These are phyloP conservation scores for Trapa incisa DNA, from an alignment of 345 rosid genomes.

Conservation along the genomic window DNA sequence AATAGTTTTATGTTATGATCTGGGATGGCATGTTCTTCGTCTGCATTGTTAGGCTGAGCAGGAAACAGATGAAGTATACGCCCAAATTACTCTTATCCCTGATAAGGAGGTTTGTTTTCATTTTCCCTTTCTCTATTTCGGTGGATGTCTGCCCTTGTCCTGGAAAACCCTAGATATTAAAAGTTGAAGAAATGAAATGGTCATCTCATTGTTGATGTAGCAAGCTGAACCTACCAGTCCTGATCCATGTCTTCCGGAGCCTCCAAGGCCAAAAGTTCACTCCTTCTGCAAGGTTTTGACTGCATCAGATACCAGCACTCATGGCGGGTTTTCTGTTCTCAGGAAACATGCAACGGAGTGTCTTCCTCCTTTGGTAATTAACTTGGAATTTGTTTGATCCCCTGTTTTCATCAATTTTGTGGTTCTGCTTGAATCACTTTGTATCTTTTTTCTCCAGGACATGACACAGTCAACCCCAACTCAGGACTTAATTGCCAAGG, in stretches of 20 bases:
- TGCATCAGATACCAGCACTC: constrained; percentile 87
- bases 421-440: neutral
- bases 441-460: constrained; percentile 35
- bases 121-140: constrained; percentile 6
- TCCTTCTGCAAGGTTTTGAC: constrained; percentile 25
- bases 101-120: constrained; percentile 38
- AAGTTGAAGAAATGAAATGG: neutral
- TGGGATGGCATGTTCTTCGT: constrained; percentile 3
- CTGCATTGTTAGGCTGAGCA: constrained; percentile 59
- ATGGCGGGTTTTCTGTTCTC: constrained; percentile 90
- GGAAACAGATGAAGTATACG: constrained; percentile 29
- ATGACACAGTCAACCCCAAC: constrained; percentile 78
- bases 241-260: constrained; percentile 33
- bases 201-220: constrained; percentile 19
- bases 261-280: constrained; percentile 36
- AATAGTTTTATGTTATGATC: constrained; percentile 1
- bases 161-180: neutral
- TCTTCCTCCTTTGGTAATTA: constrained; percentile 78
- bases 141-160: no score
- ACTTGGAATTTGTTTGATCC: neutral
- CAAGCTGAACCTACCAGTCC: constrained; percentile 42
- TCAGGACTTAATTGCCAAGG: constrained; percentile 79
- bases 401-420: neutral
- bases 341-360: constrained; percentile 84
- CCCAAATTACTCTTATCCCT: constrained; percentile 69